These are phyloP conservation scores for Phaseolus lunatus DNA, from an alignment of 306 rosid genomes.

Conservation along the genomic window DNA sequence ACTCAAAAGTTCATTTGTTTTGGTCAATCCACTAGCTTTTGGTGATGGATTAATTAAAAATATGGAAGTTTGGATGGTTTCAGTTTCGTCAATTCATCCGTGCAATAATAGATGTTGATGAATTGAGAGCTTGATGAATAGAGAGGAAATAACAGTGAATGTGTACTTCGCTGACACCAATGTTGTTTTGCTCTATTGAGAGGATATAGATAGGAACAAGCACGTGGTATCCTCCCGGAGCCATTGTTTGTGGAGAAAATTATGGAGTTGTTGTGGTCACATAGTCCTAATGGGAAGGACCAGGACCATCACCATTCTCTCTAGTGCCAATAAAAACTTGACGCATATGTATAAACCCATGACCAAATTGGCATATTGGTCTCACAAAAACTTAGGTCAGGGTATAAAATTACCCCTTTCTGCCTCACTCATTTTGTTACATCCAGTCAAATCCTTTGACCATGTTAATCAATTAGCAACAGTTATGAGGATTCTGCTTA, in stretches of 20 bases:
- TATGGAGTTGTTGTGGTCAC: constrained; percentile 1
- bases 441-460: constrained; percentile 36
- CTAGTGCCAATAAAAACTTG: constrained; percentile 50
- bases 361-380: constrained; percentile 21
- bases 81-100: constrained; percentile 40
- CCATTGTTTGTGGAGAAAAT: constrained; percentile 38
- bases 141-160: constrained; percentile 37
- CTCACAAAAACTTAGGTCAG: constrained; percentile 47
- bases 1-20: not conserved
- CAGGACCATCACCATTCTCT: constrained; percentile 2
- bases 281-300: not conserved
- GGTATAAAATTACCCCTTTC: constrained; percentile 2
- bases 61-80: constrained; percentile 17
- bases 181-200: constrained; percentile 27
- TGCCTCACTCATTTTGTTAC: constrained; percentile 45
- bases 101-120: constrained; percentile 51
- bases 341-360: constrained; percentile 34
- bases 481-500: not conserved
- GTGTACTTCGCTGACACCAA: constrained; percentile 46
- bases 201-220: constrained; percentile 21
- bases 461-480: constrained; percentile 27
- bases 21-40: constrained; percentile 13
- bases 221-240: constrained; percentile 15
- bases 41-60: constrained; percentile 23
- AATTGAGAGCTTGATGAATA: constrained; percentile 20